Evolutionary conservation across 2,329 filamentous ascomycete genomes (phyloP).

Genomic region (Tolypocladium cylindrosporum): DNA sequence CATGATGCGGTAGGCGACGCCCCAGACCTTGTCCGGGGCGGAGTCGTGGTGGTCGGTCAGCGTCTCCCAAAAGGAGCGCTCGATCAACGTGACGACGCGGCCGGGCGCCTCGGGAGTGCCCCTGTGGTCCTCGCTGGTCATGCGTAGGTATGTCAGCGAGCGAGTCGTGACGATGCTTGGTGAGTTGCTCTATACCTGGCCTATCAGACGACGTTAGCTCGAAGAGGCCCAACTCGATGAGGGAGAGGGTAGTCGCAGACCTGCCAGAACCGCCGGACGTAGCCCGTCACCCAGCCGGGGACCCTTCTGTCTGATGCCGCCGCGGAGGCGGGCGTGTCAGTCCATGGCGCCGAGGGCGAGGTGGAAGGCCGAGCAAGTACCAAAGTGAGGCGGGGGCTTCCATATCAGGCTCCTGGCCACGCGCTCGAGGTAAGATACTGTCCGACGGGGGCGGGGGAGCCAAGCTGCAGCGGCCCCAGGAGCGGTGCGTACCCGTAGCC

Average conservation of each 20-base stretch:
- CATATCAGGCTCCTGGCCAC: conserved; percentile 71
- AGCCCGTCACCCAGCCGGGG: conserved; percentile 85
- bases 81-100: conserved; percentile 86
- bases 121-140: conserved; percentile 76
- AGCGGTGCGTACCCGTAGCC: conserved; percentile 69
- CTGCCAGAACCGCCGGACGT: conserved; percentile 97
- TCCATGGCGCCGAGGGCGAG: neutral
- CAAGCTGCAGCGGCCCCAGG: neutral
- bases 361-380: conserved; percentile 38
- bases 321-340: neutral
- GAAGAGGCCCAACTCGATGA: conserved; percentile 1
- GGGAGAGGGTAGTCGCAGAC: conserved; percentile 38
- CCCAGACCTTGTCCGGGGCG: conserved; percentile 67
- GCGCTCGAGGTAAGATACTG: neutral
- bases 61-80: conserved; percentile 71
- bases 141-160: neutral
- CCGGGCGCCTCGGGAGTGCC: conserved; percentile 83
- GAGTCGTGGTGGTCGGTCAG: conserved; percentile 57
- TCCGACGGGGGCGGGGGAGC: conserved; percentile 1
- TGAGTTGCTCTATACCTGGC: neutral
- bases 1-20: conserved; percentile 80
- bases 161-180: neutral
- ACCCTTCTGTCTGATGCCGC: conserved; percentile 59
- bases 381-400: conserved; percentile 94
- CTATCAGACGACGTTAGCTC: neutral